Conservation (phyloP, 1,139 yeast genomes). For the Yamadazyma songkhlaensis region DNA sequence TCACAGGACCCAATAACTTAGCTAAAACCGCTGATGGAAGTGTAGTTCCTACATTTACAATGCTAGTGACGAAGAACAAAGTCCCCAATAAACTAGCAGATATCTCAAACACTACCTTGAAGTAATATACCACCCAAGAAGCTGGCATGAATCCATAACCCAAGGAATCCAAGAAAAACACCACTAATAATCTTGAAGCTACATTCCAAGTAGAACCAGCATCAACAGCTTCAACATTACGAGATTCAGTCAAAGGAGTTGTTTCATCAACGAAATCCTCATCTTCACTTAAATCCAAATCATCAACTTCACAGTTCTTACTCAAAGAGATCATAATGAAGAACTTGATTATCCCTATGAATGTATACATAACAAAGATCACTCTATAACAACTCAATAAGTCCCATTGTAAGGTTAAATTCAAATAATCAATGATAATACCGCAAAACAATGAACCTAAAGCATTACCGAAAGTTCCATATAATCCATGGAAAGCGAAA, state of each 20-base stretch:
- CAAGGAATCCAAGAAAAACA: conserved; percentile 75
- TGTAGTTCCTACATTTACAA: conserved; percentile 40
- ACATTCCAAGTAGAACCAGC: conserved; percentile 18
- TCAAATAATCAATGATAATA: conserved; percentile 44
- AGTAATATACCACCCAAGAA: conserved; percentile 85
- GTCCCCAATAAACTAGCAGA: conserved; percentile 45
- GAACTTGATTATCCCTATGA: conserved; percentile 55
- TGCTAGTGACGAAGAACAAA: conserved; percentile 57
- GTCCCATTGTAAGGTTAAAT: conserved; percentile 28
- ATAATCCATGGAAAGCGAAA: conserved; percentile 66
- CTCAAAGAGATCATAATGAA: conserved; percentile 53
- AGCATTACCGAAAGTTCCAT: conserved; percentile 75
- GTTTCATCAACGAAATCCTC: conserved; percentile 9
- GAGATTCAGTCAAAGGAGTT: not conserved
- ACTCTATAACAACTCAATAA: conserved; percentile 49
- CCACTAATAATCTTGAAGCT: conserved; percentile 40
- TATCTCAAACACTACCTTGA: conserved; percentile 40
- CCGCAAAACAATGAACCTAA: conserved; percentile 73
- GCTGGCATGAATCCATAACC: conserved; percentile 87
- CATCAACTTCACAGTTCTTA: conserved; percentile 48
- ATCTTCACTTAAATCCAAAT: conserved; percentile 4
- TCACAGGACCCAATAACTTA: conserved; percentile 69
- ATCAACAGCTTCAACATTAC: not conserved
- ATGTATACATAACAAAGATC: conserved; percentile 57
- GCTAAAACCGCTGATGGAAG: conserved; percentile 70